Base-by-base conservation (phyloP, 176 grass and related monocot genomes). In the Juncus effusus region DNA sequence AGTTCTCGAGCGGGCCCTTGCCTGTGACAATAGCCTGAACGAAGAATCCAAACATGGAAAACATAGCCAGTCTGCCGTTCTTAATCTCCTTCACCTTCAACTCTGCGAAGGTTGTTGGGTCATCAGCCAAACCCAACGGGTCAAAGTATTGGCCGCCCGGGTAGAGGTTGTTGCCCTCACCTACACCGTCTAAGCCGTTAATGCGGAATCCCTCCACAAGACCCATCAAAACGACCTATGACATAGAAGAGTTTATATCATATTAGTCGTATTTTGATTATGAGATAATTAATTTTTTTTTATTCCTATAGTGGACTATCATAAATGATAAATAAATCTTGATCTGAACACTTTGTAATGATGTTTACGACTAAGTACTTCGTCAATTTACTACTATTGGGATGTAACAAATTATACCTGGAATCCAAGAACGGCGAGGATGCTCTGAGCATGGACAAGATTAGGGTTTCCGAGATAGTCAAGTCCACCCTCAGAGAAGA, bases 81-180 rank as follows among this genome's bases (percentile, higher is more conserved):
- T 96, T 96, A 71, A 96, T 91, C 75, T 96, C 91, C 76, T 96
- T 96, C 40, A 96, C 91, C 84, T 85, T 96, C 6, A 96, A 88
- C 79, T 96, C 91, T 0, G 91, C 87, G 72, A 91, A 91, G 42
- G 64, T 79, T 67, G 73, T 66, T 0, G 92, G 92, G 79, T 96
- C 92, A 44, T 95, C 91, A 54, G 90, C 91, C 61, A 96, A 83
- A 7, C 92, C 92, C 0, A 91, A 74, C 2, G 92, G 92, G 70
- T 96, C 92, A 65, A 96, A 96, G 81, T 91, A 91, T 56, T 84
- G 84, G 59, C 92, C 92, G 1, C 92, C 92, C 2, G 86, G 92
- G 77, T 96, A 96, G n/a, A 96, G 79, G 76, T 96, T 72, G 53
- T 96, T 96, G 68, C 92, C 92, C 10, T 91, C 92, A 38, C 92